Evolutionary conservation across 2,329 filamentous ascomycete genomes (phyloP), one percentile per base, ranked within the genome.

Genomic region (Nemania diffusa): DNA sequence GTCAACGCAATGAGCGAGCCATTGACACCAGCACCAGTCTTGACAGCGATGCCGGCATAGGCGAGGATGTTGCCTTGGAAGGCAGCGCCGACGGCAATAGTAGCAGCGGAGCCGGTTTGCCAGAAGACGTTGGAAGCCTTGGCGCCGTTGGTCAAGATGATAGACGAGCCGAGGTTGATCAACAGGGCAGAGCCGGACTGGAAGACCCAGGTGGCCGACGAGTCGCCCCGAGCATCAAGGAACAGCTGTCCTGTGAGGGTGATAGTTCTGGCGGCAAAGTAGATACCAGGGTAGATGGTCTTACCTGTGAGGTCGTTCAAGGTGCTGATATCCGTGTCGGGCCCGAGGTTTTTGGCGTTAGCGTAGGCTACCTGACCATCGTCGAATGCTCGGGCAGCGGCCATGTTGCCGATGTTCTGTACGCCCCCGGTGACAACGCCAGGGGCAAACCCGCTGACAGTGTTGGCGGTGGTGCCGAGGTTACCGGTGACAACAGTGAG

Each of bases 131-230:
- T 40, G 34, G 34, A 40, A 40, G 34, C 3, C 50, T 53, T 53
- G 17, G 50, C 52, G 32, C 52, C 32, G 5, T 40, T 40, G 52
- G 52, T 55, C 52, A 55, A 55, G 32, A 55, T 11, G 52, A 37
- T 40, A 8, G 52, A 40, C 52, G 52, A 53, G 26, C 50, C 52
- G 32, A 40, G 29, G 32, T 55, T 55, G 52, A 55, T 55, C 32
- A 55, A 40, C 52, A 55, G 32, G 32, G 52, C n/a, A 32, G 52
- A 55, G 32, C 32, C 52, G 32, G 52, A 55, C 52, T 55, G 52
- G 52, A 55, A 55, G 29, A 55, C 52, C 52, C 52, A 55, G 32
- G 52, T 55, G n/a, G 52, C 52, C 9, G 52, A 55, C 52, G 52
- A 22, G 32, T 55, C 40, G 6, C 52, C 52, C 32, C 40, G 2